Evolutionary conservation across 441 rosid species (phyloP).

Genomic region (Adansonia gregorii): DNA sequence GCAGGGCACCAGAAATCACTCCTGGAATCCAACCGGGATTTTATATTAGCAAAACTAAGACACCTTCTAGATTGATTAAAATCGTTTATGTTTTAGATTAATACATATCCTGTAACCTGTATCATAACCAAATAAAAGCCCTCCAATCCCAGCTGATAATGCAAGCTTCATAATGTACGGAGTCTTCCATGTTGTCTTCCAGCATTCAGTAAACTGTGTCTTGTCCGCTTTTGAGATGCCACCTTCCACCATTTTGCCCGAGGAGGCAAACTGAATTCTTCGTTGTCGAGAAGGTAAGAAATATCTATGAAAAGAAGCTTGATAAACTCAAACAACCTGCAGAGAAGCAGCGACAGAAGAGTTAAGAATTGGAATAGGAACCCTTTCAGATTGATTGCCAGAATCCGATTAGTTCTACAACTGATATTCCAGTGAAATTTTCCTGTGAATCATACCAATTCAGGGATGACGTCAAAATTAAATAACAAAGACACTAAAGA

Average conservation of each 20-base stretch:
- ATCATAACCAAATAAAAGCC: conserved; percentile 85
- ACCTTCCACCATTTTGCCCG: conserved; percentile 62
- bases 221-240: conserved; percentile 49
- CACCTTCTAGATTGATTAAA: too few relatives aligned
- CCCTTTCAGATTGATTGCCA: background rate
- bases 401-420: background rate
- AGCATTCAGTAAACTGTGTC: conserved; percentile 74
- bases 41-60: background rate
- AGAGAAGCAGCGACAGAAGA: background rate
- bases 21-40: conserved; percentile 39
- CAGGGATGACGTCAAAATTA: background rate
- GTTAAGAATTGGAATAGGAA: background rate
- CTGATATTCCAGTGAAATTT: background rate
- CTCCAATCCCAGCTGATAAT: conserved; percentile 88
- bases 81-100: background rate
- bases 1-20: conserved; percentile 85
- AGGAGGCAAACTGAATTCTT: background rate
- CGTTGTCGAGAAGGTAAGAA: background rate
- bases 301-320: background rate
- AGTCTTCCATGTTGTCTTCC: conserved; percentile 64
- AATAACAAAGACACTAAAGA: background rate
- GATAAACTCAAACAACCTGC: background rate
- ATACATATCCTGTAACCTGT: conserved; percentile 45
- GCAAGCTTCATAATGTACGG: conserved; percentile 87
- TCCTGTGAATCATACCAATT: background rate